Conservation (phyloP, 192 early-diverging fungal species). For the Rhizophagus clarus region DNA sequence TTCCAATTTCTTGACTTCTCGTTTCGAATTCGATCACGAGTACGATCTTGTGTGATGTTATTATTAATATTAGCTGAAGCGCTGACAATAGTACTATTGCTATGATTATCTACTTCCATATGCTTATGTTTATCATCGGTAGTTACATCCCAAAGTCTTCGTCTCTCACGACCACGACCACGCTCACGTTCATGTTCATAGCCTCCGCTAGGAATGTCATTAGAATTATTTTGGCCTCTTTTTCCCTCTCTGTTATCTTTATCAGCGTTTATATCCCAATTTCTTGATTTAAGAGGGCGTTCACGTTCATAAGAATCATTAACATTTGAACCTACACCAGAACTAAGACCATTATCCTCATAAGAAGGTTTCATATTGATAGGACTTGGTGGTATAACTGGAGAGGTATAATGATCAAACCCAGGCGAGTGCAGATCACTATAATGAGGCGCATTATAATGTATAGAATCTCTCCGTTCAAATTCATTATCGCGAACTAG, state of each 20-base stretch:
- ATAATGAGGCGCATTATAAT: neutral
- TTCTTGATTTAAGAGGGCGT: neutral
- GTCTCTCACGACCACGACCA: conserved; percentile 8
- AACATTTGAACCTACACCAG: neutral
- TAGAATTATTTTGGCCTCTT: neutral
- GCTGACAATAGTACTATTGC: neutral
- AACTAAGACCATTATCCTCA: neutral
- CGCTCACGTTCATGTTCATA: neutral
- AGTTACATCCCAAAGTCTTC: neutral
- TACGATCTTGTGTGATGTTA: neutral
- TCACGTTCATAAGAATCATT: conserved; percentile 1
- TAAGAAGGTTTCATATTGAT: neutral
- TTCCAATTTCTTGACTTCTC: neutral
- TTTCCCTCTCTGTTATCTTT: neutral
- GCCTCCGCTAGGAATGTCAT: neutral
- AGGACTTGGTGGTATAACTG: neutral
- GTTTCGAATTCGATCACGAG: neutral
- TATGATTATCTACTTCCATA: neutral
- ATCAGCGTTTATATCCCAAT: conserved; percentile 10
- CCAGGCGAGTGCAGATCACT: neutral
- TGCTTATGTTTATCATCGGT: neutral
- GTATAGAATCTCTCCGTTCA: neutral
- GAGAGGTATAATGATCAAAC: conserved; percentile 1
- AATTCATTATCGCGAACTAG: neutral
- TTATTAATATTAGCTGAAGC: neutral